These are phyloP conservation scores for Kickxella alabastrina DNA, from an alignment of 192 early-diverging fungal genomes.

Conservation along the genomic window DNA sequence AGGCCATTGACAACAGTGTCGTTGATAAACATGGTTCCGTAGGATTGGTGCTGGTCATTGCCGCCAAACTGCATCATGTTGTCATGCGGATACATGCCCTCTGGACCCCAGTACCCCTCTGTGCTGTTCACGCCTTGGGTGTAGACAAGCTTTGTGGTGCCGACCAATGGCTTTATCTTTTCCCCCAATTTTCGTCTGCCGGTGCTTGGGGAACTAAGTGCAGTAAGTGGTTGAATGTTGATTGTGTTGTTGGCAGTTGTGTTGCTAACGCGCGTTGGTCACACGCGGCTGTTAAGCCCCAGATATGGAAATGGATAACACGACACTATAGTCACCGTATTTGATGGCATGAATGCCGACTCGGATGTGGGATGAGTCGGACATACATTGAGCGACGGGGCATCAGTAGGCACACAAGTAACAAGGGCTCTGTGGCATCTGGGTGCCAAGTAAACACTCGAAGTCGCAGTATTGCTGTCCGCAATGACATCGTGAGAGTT, in stretches of 20 bases:
- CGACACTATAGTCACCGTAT: too few species aligned
- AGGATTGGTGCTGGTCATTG: slow-evolving; percentile 34
- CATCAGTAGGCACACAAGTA: too few species aligned
- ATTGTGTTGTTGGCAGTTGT: neutral
- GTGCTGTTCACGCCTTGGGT: slow-evolving; percentile 33
- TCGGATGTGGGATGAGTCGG: too few species aligned
- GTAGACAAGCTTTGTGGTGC: slow-evolving; percentile 31
- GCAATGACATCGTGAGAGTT: slow-evolving; percentile 16
- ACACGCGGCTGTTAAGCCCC: too few species aligned
- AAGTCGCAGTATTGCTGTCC: slow-evolving; percentile 7
- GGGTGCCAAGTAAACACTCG: neutral
- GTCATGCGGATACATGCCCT: slow-evolving; percentile 45
- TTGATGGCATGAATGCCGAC: too few species aligned
- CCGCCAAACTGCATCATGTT: slow-evolving; percentile 46
- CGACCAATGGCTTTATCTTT: slow-evolving; percentile 26
- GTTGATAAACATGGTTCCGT: slow-evolving; percentile 50
- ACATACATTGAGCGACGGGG: too few species aligned
- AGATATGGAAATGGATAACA: too few species aligned
- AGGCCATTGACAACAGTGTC: slow-evolving; percentile 41
- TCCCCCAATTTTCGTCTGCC: too few species aligned
- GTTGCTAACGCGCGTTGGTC: too few species aligned
- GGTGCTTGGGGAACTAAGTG: slow-evolving; percentile 2
- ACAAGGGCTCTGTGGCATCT: too few species aligned
- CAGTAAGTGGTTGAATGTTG: neutral
- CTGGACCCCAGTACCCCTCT: slow-evolving; percentile 40